Percentiles rank a stretch among this genome's conserved stretches.
These are phyloP conservation scores for Abrus pulchellus DNA, from an alignment of 306 rosid species.

Conservation along the genomic window DNA sequence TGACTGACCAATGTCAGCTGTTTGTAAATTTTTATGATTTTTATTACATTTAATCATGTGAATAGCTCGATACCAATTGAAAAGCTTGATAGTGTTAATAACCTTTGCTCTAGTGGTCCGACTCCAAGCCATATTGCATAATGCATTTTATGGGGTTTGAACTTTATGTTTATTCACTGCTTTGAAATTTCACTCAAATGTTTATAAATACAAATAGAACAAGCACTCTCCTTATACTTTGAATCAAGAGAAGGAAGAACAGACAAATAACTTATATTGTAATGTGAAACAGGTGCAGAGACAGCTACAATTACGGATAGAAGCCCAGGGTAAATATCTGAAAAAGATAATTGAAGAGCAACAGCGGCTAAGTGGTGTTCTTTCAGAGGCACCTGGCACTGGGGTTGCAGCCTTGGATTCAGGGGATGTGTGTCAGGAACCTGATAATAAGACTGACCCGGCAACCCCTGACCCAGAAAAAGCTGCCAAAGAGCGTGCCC, in stretches of 20 bases:
- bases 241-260: slow-evolving; percentile 11
- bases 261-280: slow-evolving; percentile 12
- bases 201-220: slow-evolving; percentile 22
- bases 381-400: slow-evolving; percentile 71
- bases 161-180: neutral
- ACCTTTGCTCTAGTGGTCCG: neutral
- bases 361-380: slow-evolving; percentile 85
- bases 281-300: slow-evolving; percentile 85
- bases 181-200: slow-evolving; percentile 18
- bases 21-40: slow-evolving; percentile 32
- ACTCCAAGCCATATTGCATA: neutral
- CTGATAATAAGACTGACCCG: slow-evolving; percentile 80
- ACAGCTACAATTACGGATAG: slow-evolving; percentile 92
- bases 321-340: slow-evolving; percentile 97
- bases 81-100: slow-evolving; percentile 6
- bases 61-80: neutral
- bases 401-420: slow-evolving; percentile 57
- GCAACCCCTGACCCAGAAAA: slow-evolving; percentile 94
- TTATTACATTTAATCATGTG: slow-evolving; percentile 30
- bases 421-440: slow-evolving; percentile 61
- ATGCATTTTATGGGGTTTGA: neutral
- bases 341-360: slow-evolving; percentile 99
- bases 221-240: neutral
- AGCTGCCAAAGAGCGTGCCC: slow-evolving; percentile 69
- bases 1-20: slow-evolving; percentile 25